phyloP scores from a whole-genome alignment of 2,329 filamentous ascomycete species.

The Colletotrichum destructivum region DNA sequence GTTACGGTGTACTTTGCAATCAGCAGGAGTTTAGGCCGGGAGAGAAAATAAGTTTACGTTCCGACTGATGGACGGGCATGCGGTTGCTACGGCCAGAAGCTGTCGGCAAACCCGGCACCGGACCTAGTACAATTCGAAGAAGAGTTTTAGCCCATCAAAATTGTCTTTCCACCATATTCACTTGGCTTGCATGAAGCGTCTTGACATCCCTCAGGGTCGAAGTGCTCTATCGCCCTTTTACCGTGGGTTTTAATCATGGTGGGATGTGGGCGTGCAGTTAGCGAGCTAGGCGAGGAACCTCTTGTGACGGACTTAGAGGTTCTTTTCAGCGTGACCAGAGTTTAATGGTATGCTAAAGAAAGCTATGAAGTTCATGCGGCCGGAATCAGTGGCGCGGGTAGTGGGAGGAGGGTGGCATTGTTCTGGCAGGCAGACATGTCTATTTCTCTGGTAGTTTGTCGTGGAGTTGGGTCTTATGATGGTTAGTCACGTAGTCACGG shows the following conservation, averaged over 20 bases:
- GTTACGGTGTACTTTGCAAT: neutral
- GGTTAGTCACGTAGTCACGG: neutral
- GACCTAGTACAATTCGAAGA: neutral
- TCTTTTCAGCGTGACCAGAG: neutral
- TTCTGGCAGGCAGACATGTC: neutral
- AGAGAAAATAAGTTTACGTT: neutral
- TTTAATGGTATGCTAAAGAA: neutral
- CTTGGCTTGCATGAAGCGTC: neutral
- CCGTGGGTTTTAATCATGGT: neutral
- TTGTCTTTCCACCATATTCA: neutral
- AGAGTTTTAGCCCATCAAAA: neutral
- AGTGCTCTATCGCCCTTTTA: neutral
- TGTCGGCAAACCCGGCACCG: neutral
- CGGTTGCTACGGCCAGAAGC: neutral
- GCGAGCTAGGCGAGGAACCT: neutral
- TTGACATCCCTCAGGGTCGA: neutral
- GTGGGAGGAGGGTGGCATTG: neutral
- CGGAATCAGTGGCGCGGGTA: neutral
- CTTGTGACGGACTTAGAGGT: neutral
- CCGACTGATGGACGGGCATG: neutral
- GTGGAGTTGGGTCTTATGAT: neutral
- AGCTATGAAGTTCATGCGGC: neutral
- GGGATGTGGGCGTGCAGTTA: neutral
- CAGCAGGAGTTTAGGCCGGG: neutral
- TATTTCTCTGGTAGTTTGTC: no score